Percentiles rank a stretch among this genome's conserved stretches.
These are phyloP conservation scores for Suillus paluster DNA, from an alignment of 768 basidiomycete genomes.

Conservation along the genomic window DNA sequence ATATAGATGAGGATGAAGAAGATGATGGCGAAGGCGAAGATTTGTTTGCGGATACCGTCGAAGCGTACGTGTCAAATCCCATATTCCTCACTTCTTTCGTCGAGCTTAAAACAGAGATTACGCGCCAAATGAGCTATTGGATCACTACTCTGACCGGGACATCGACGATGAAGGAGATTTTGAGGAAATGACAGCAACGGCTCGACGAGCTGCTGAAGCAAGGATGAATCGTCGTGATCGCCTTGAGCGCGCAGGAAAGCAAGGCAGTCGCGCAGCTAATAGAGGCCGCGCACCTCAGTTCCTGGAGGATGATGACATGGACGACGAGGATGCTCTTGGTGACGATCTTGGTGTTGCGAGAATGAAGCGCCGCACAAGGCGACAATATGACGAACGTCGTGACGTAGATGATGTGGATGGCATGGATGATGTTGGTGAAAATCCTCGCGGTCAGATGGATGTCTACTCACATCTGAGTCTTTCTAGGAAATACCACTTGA, in stretches of 20 bases:
- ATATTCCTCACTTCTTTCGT: constrained; percentile 13
- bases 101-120: constrained; percentile 66
- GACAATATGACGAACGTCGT: constrained; percentile 92
- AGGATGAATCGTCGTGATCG: constrained; percentile 91
- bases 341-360: constrained; percentile 67
- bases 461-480: constrained; percentile 19
- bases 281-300: constrained; percentile 88
- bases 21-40: constrained; percentile 89
- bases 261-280: constrained; percentile 74
- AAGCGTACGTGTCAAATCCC: constrained; percentile 55
- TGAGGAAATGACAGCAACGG: constrained; percentile 67
- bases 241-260: constrained; percentile 63
- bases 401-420: constrained; percentile 93
- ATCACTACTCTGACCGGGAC: constrained; percentile 85
- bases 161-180: constrained; percentile 82
- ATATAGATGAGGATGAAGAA: constrained; percentile 71
- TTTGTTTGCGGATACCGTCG: constrained; percentile 81
- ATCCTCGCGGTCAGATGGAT: background rate
- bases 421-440: constrained; percentile 72
- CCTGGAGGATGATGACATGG: constrained; percentile 80
- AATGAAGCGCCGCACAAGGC: constrained; percentile 81
- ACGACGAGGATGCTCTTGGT: constrained; percentile 74
- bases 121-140: constrained; percentile 77
- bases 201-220: constrained; percentile 81
- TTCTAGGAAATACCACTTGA: constrained; percentile 89